Conservation (phyloP, 345 rosid species). For the Adansonia digitata region DNA sequence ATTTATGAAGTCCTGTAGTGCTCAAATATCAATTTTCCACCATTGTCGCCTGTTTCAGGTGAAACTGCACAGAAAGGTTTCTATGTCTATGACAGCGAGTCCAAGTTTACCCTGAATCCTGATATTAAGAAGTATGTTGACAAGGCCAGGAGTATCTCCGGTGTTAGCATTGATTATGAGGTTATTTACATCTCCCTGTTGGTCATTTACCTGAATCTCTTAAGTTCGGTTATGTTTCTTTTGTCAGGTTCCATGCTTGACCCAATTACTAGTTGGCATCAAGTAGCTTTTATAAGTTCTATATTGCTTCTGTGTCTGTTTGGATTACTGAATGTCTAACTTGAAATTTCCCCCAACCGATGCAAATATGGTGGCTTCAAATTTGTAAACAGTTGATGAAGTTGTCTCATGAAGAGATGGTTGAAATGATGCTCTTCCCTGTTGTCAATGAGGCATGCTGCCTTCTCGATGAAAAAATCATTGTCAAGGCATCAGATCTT, state of each 20-base stretch:
- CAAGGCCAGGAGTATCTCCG: conserved; percentile 1
- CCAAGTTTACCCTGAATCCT: neutral
- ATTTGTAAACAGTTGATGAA: neutral
- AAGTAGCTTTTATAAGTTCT: neutral
- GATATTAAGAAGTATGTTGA: neutral
- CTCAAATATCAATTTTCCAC: neutral
- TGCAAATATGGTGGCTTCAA: neutral
- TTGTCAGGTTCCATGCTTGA: neutral
- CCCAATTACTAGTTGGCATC: neutral
- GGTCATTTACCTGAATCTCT: neutral
- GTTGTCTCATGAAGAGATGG: neutral
- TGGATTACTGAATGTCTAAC: neutral
- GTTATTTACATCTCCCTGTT: neutral
- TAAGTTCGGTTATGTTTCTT: neutral
- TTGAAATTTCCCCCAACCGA: neutral
- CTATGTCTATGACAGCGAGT: neutral
- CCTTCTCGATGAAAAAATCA: neutral
- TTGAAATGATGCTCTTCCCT: conserved; percentile 10
- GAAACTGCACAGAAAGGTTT: neutral
- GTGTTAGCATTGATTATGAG: neutral
- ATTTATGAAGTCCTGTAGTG: neutral
- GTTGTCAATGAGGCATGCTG: conserved; percentile 5
- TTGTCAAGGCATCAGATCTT: neutral
- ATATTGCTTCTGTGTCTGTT: neutral
- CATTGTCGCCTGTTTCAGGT: neutral